Evolutionary conservation across 768 basidiomycete species (phyloP).

Genomic region (Suillus americanus): DNA sequence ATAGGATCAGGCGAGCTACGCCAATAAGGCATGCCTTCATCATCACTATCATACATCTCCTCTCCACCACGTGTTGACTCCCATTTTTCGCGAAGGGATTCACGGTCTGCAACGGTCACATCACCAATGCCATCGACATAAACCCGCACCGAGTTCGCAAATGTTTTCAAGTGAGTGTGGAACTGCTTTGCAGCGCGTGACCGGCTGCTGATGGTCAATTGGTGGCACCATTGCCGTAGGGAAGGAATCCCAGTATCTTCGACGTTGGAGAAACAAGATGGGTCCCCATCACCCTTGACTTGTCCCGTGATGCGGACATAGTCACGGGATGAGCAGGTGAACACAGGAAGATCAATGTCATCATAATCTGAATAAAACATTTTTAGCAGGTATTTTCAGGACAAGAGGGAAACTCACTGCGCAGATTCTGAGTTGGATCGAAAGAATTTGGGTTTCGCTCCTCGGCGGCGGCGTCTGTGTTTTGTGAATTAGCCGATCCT

Average conservation of each 20-base stretch:
- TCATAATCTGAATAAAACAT: constrained; percentile 46
- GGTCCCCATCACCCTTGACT: constrained; percentile 59
- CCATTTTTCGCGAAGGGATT: constrained; percentile 50
- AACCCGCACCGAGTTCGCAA: constrained; percentile 44
- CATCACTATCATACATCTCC: constrained; percentile 23
- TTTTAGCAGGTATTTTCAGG: background rate
- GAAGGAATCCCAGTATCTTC: constrained; percentile 56
- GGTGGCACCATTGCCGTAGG: constrained; percentile 58
- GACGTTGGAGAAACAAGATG: constrained; percentile 52
- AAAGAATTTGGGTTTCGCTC: constrained; percentile 57
- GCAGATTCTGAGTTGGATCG: constrained; percentile 47
- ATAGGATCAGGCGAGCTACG: constrained; percentile 7
- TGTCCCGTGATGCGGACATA: constrained; percentile 60
- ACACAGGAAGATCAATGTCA: constrained; percentile 60
- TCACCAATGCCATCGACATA: constrained; percentile 53
- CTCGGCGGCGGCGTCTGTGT: constrained; percentile 53
- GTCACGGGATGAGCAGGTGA: constrained; percentile 60
- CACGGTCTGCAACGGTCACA: constrained; percentile 52
- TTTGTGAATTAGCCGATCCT: background rate
- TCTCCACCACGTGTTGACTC: constrained; percentile 38
- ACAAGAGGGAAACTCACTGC: constrained; percentile 37
- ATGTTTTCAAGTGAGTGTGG: constrained; percentile 46
- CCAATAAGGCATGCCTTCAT: constrained; percentile 14
- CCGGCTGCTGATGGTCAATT: constrained; percentile 52
- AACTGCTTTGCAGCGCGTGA: constrained; percentile 45